phyloP scores from a whole-genome alignment of 2,329 filamentous ascomycete species.

The Fusarium sp. region DNA sequence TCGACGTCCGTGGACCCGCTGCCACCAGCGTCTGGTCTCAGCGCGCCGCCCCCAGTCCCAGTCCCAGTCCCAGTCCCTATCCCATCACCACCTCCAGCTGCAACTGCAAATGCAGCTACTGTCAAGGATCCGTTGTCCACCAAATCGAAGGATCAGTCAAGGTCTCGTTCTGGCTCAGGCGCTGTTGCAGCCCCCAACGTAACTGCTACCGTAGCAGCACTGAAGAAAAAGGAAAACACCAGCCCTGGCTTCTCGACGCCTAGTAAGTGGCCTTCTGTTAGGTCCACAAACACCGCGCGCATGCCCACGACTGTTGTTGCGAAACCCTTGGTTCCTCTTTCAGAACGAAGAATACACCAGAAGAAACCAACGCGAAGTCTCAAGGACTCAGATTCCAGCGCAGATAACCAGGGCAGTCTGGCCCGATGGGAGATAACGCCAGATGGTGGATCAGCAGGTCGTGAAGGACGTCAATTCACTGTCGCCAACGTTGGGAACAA shows the following conservation, averaged over 20 bases:
- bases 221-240: slow-evolving; percentile 37
- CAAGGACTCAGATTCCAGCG: slow-evolving; percentile 62
- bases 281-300: slow-evolving; percentile 39
- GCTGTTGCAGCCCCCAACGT: slow-evolving; percentile 11
- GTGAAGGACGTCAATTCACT: slow-evolving; percentile 79
- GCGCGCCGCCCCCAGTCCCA: slow-evolving; percentile 42
- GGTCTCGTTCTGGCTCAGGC: slow-evolving; percentile 39
- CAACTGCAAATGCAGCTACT: slow-evolving; percentile 27
- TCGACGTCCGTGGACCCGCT: slow-evolving; percentile 42
- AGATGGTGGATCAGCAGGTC: slow-evolving; percentile 70
- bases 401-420: slow-evolving; percentile 51
- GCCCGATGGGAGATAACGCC: slow-evolving; percentile 66
- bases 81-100: slow-evolving; percentile 36
- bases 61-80: slow-evolving; percentile 37
- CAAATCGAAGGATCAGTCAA: slow-evolving; percentile 26
- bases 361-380: slow-evolving; percentile 56
- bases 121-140: slow-evolving; percentile 45
- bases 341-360: slow-evolving; percentile 60
- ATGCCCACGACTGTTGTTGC: slow-evolving; percentile 40
- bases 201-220: slow-evolving; percentile 10
- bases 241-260: slow-evolving; percentile 28
- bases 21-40: slow-evolving; percentile 48
- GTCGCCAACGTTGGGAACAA: slow-evolving; percentile 87
- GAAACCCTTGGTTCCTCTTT: slow-evolving; percentile 60
- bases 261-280: slow-evolving; percentile 41